Evolutionary conservation across 495 filamentous ascomycete species (phyloP).

Genomic region (Tuber microsphaerosporum): DNA sequence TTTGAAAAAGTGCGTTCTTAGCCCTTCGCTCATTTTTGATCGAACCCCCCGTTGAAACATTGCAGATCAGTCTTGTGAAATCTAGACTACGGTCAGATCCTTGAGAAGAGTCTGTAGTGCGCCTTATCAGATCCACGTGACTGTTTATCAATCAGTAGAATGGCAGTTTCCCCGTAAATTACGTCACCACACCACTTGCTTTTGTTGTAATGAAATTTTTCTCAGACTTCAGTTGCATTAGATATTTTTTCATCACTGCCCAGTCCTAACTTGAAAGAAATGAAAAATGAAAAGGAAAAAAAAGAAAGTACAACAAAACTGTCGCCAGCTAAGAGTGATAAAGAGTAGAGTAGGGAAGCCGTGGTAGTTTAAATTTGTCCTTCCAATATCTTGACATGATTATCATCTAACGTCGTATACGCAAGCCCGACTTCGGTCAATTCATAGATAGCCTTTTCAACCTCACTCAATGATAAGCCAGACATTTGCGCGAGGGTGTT

Average conservation of each 20-base stretch:
- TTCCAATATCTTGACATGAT: constrained; percentile 40
- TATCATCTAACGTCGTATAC: constrained; percentile 85
- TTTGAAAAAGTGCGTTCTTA: no score
- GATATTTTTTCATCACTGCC: constrained; percentile 2
- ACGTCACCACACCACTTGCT: background rate
- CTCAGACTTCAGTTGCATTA: constrained; percentile 4
- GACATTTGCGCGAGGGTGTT: constrained; percentile 62
- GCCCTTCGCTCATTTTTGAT: no score
- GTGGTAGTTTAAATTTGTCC: background rate
- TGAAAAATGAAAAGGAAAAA: no score
- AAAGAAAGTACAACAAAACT: background rate
- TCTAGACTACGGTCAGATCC: no score
- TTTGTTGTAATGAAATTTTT: background rate
- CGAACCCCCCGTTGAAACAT: no score
- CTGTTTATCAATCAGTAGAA: no score
- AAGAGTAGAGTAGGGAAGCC: background rate
- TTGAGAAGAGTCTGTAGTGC: no score
- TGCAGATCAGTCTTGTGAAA: no score
- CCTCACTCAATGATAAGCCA: constrained; percentile 58
- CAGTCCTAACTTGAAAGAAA: constrained; percentile 7
- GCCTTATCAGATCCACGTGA: no score
- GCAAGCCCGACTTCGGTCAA: constrained; percentile 64
- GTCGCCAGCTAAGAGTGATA: background rate
- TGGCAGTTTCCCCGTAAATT: background rate
- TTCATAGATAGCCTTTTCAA: constrained; percentile 69